A percentile compares a stretch with the other conserved stretches of the same genome.
phyloP scores from a whole-genome alignment of 345 rosid genomes.

The Noccaea caerulescens region DNA sequence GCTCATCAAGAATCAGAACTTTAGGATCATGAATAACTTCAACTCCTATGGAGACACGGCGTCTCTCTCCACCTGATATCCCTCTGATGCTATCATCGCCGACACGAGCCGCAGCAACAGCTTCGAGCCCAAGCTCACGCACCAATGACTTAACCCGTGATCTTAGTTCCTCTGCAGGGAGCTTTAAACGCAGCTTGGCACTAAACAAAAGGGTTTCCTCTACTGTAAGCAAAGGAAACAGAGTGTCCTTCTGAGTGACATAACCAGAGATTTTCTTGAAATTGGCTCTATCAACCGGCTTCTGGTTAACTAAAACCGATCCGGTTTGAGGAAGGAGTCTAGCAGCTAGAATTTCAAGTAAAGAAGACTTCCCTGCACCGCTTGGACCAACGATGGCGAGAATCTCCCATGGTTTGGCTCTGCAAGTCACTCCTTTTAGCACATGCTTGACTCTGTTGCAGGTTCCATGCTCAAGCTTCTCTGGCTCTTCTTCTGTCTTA shows the following conservation, averaged over 20 bases:
- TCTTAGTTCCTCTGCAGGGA: conserved; percentile 55
- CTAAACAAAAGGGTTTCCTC: conserved; percentile 93
- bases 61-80: conserved; percentile 95
- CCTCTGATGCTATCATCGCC: conserved; percentile 88
- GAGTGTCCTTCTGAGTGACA: conserved; percentile 85
- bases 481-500: conserved; percentile 28
- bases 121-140: conserved; percentile 82
- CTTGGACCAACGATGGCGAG: conserved; percentile 95
- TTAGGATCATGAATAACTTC: conserved; percentile 89
- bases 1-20: conserved; percentile 93
- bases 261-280: conserved; percentile 85
- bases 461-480: conserved; percentile 38
- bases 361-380: conserved; percentile 92
- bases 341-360: conserved; percentile 83
- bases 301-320: conserved; percentile 64
- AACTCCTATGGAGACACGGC: conserved; percentile 94
- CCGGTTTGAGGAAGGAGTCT: conserved; percentile 66
- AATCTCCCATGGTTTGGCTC: conserved; percentile 92
- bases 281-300: conserved; percentile 58
- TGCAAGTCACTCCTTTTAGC: conserved; percentile 72
- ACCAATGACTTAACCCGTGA: conserved; percentile 68
- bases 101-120: conserved; percentile 67
- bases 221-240: conserved; percentile 89
- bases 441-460: conserved; percentile 52
- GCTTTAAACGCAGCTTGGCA: conserved; percentile 75